These are phyloP conservation scores for Quercus agrifolia DNA, from an alignment of 306 rosid genomes.

Conservation along the genomic window DNA sequence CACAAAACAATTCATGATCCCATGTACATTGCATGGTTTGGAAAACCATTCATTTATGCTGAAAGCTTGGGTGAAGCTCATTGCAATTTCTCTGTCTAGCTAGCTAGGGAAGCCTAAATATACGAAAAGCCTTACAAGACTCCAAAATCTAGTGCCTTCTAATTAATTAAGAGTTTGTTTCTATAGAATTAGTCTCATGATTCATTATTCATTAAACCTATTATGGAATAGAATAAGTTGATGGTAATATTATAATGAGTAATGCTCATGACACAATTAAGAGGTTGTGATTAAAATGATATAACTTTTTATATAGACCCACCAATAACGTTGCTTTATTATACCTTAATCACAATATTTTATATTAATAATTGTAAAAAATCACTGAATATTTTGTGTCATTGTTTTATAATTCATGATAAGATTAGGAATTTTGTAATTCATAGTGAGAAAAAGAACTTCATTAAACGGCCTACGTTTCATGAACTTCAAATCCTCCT, in stretches of 20 bases:
- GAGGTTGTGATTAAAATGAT: too few relatives aligned
- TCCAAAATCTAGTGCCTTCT: not conserved
- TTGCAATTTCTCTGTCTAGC: not conserved
- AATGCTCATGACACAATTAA: too few relatives aligned
- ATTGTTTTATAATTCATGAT: too few relatives aligned
- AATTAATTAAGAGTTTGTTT: not conserved
- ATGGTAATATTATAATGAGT: not conserved
- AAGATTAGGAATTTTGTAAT: not conserved
- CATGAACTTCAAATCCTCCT: conserved; percentile 18
- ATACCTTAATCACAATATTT: too few relatives aligned
- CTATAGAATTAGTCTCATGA: not conserved
- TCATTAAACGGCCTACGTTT: not conserved
- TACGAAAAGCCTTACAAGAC: not conserved
- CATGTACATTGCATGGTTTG: not conserved
- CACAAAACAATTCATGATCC: not conserved
- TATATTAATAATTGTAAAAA: too few relatives aligned
- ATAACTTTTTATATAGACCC: too few relatives aligned
- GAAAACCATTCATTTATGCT: not conserved
- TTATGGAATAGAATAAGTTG: not conserved
- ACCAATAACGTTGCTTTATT: too few relatives aligned
- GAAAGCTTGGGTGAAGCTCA: not conserved
- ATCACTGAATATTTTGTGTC: too few relatives aligned
- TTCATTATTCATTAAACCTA: conserved; percentile 6
- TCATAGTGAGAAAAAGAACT: conserved; percentile 7
- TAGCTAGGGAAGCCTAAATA: not conserved